Base-by-base conservation (phyloP, 2,329 filamentous ascomycete genomes). In the Hymenoscyphus scutula region DNA sequence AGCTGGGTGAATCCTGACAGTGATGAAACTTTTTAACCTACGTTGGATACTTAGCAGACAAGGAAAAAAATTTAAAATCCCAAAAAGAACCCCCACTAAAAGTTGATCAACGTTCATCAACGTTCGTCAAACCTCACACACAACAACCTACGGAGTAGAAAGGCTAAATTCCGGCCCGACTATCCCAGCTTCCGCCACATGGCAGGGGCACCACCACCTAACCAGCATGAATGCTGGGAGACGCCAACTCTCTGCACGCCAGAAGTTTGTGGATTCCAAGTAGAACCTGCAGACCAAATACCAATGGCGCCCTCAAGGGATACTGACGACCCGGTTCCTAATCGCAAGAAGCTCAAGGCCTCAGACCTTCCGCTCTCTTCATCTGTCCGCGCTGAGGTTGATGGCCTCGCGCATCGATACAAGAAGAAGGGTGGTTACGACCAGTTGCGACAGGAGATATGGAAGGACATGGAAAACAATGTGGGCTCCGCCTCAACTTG, bases 371-470 rank as follows among this genome's bases (percentile, higher is more conserved):
- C 90, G 1, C 77, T 93, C 23, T 84, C 89, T 5, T 89, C 88
- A 2, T 83, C 86, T n/a, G 90, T 91, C 59, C 83, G 89, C 67
- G 83, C 84, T 1, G 87, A 88, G 1, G 91, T 94, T 62, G 90
- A 93, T 69, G 84, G 82, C 17, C 82, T 94, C 25, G 84, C 90
- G n/a, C 88, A 91, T 72, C 88, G 84, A 11, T 94, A 93, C 78
- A 93, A 93, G 77, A 94, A 93, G 78, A 92, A 91, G 76, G 91
- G 91, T 64, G 89, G 89, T 62, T 95, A 93, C 72, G 91, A 95
- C 76, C 79, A 83, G 15, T 84, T 93, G 66, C 86, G 90, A 65
- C 93, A 92, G 73, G 84, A 90, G 70, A 82, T 91, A 11, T 92
- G 90, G 84, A 85, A 89, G 54, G 87, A 90, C 62, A 91, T 91